These are phyloP conservation scores for Perkinsus chesapeaki DNA, from an alignment of 169 alveolate species.

Conservation along the genomic window DNA sequence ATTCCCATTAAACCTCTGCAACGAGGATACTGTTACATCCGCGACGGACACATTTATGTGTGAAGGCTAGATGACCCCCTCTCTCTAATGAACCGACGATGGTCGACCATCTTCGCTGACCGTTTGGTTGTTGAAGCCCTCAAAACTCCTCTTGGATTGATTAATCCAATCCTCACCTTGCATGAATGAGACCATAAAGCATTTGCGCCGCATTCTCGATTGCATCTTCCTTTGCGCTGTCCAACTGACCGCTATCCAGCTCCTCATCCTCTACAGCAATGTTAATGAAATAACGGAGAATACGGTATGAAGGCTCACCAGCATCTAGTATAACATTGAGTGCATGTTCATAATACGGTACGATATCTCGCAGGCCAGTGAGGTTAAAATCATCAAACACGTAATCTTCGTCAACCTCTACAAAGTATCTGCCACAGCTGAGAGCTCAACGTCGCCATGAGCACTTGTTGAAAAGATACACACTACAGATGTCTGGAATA, in stretches of 20 bases:
- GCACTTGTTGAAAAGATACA: too few relatives aligned
- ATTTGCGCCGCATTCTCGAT: slow-evolving; percentile 37
- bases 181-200: slow-evolving; percentile 45
- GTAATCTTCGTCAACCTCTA: slow-evolving; percentile 62
- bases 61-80: too few relatives aligned
- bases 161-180: too few relatives aligned
- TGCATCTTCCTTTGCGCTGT: slow-evolving; percentile 15
- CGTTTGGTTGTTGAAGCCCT: too few relatives aligned
- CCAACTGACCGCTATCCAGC: neutral
- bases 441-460: too few relatives aligned
- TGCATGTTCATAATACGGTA: slow-evolving; percentile 33
- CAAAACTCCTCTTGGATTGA: too few relatives aligned
- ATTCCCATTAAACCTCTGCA: too few relatives aligned
- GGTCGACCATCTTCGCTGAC: too few relatives aligned
- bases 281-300: neutral
- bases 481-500: too few relatives aligned
- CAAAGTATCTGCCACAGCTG: slow-evolving; percentile 17
- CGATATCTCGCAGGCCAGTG: slow-evolving; percentile 46
- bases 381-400: slow-evolving; percentile 53
- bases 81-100: too few relatives aligned
- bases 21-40: too few relatives aligned
- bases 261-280: slow-evolving; percentile 28
- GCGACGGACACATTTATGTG: too few relatives aligned
- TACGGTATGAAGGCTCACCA: slow-evolving; percentile 5
- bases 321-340: slow-evolving; percentile 31